These are phyloP conservation scores for Trichothecium sympodiale DNA, from an alignment of 2,329 filamentous ascomycete genomes.

Conservation along the genomic window DNA sequence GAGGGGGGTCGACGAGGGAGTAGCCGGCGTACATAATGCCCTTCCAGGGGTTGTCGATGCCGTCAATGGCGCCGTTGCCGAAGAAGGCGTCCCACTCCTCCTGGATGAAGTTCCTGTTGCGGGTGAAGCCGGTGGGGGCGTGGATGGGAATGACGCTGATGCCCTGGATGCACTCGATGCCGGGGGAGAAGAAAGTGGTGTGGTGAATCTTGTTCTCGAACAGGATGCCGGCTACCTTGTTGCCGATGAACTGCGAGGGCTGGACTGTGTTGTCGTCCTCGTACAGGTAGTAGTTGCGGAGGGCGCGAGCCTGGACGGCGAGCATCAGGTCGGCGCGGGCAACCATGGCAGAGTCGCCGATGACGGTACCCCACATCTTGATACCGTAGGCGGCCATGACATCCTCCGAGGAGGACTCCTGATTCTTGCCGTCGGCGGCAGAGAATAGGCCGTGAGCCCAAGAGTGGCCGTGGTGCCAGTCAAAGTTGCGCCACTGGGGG, in stretches of 20 bases:
- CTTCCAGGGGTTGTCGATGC: constrained; percentile 67
- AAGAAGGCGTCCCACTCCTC: constrained; percentile 83
- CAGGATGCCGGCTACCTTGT: constrained; percentile 61
- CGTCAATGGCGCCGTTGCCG: constrained; percentile 46
- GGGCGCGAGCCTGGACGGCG: constrained; percentile 59
- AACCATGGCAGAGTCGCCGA: constrained; percentile 69
- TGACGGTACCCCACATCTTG: constrained; percentile 85
- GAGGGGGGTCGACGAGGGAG: constrained; percentile 62
- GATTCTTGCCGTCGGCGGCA: constrained; percentile 62
- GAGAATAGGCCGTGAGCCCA: constrained; percentile 79
- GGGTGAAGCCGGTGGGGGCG: constrained; percentile 55
- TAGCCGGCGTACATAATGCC: constrained; percentile 79
- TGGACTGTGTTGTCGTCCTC: constrained; percentile 54
- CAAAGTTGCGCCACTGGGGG: constrained; percentile 73
- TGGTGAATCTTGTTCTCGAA: constrained; percentile 97
- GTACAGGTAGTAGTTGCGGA: constrained; percentile 79
- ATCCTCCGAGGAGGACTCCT: constrained; percentile 87
- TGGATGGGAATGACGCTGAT: constrained; percentile 77
- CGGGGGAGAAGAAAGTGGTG: constrained; percentile 74
- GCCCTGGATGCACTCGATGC: constrained; percentile 61
- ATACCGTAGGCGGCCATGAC: constrained; percentile 76
- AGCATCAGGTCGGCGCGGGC: constrained; percentile 78
- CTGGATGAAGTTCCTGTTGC: constrained; percentile 57
- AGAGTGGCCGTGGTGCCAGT: constrained; percentile 90
- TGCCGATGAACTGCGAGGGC: constrained; percentile 64